Evolutionary conservation across 768 basidiomycete genomes (phyloP).

Genomic region (Agrocybe chaxingu): DNA sequence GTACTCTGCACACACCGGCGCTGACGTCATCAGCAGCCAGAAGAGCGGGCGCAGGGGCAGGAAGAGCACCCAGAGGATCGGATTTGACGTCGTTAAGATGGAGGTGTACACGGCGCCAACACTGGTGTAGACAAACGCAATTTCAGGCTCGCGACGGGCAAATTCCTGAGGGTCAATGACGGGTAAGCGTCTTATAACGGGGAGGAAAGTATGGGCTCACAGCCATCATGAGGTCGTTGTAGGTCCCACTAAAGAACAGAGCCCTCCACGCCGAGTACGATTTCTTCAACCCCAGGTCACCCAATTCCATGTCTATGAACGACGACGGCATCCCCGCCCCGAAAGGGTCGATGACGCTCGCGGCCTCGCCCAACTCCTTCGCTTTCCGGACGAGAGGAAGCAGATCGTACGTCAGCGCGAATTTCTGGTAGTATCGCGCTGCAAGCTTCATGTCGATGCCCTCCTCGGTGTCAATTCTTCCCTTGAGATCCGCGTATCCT

Average conservation of each 20-base stretch:
- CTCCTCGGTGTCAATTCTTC: conserved; percentile 34
- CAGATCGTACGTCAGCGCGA: conserved; percentile 32
- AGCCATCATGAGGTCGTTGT: conserved; percentile 33
- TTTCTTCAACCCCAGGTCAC: conserved; percentile 33
- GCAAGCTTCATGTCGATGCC: conserved; percentile 36
- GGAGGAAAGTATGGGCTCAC: conserved; percentile 8
- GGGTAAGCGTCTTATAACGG: too few species aligned
- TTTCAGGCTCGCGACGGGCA: conserved; percentile 33
- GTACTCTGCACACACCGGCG: conserved; percentile 26
- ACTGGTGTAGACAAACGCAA: conserved; percentile 40
- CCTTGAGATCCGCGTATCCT: conserved; percentile 25
- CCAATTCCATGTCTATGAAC: conserved; percentile 22
- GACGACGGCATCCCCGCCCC: conserved; percentile 20
- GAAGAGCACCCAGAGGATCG: conserved; percentile 12
- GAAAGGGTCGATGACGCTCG: conserved; percentile 31
- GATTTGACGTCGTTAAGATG: conserved; percentile 10
- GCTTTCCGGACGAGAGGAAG: conserved; percentile 32
- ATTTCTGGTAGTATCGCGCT: conserved; percentile 34
- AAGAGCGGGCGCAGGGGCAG: conserved; percentile 17
- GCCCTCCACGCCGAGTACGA: conserved; percentile 22
- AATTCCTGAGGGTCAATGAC: conserved; percentile 24
- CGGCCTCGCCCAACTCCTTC: conserved; percentile 30
- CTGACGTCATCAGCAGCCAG: conserved; percentile 18
- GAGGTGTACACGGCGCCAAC: conserved; percentile 38
- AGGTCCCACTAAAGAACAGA: conserved; percentile 18